Conservation (phyloP, 441 rosid species). For the Populus hybrid region DNA sequence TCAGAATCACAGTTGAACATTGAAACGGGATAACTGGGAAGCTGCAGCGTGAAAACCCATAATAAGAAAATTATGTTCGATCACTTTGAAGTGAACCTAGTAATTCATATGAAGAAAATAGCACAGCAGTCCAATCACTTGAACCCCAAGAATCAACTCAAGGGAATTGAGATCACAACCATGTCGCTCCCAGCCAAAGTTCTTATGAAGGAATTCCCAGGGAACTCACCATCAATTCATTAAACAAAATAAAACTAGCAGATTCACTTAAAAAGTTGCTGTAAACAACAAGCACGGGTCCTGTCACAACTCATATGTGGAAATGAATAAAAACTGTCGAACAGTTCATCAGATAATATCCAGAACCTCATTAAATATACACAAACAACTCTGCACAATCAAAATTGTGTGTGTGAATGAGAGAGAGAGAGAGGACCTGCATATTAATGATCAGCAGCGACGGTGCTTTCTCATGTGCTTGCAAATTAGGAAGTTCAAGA, state of each 20-base stretch:
- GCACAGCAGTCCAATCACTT: neutral
- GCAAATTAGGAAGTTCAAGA: constrained; percentile 60
- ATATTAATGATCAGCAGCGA: constrained; percentile 64
- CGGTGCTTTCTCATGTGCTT: constrained; percentile 42
- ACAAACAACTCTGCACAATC: neutral
- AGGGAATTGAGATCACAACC: neutral
- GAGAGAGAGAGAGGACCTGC: constrained; percentile 38
- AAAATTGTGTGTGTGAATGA: neutral
- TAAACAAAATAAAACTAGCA: neutral
- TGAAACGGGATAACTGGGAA: constrained; percentile 71
- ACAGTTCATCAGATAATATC: neutral
- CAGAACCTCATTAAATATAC: too few relatives aligned
- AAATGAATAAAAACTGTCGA: too few relatives aligned
- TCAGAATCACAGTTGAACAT: constrained; percentile 61
- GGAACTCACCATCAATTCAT: neutral
- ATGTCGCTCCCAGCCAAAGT: neutral
- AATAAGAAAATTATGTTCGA: neutral
- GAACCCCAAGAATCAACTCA: neutral
- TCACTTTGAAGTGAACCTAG: neutral
- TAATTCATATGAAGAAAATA: neutral
- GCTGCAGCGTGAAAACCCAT: constrained; percentile 31
- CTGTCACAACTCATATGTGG: neutral
- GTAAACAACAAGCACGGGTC: neutral
- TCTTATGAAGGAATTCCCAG: neutral
- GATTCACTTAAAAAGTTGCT: neutral